These are phyloP conservation scores for Neurospora tetrasperma DNA, from an alignment of 495 filamentous ascomycete species.

Conservation along the genomic window DNA sequence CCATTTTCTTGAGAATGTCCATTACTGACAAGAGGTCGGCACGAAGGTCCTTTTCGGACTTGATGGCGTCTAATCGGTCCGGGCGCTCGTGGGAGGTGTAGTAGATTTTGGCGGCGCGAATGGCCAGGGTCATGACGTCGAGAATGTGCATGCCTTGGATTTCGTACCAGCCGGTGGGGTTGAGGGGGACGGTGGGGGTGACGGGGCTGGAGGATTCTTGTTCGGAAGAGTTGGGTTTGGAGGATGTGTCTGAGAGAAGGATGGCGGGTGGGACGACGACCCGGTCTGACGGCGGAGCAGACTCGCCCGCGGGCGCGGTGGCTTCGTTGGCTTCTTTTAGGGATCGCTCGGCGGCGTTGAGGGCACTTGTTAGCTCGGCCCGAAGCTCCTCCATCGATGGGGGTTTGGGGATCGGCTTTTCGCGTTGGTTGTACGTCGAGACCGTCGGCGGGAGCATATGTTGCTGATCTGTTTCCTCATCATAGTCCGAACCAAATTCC, in stretches of 20 bases:
- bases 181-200: not conserved
- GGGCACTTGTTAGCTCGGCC: slow-evolving; percentile 56
- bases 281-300: slow-evolving; percentile 9
- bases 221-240: not conserved
- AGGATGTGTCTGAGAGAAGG: not conserved
- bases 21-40: slow-evolving; percentile 72
- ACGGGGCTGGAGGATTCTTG: not conserved
- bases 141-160: slow-evolving; percentile 85
- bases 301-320: slow-evolving; percentile 15
- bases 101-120: slow-evolving; percentile 88
- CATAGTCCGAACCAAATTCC: slow-evolving; percentile 46
- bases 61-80: slow-evolving; percentile 72
- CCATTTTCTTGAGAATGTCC: slow-evolving; percentile 85
- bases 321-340: slow-evolving; percentile 39
- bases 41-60: slow-evolving; percentile 70
- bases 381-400: slow-evolving; percentile 72
- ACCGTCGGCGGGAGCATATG: slow-evolving; percentile 89
- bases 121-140: slow-evolving; percentile 85
- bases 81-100: slow-evolving; percentile 81
- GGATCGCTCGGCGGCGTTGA: slow-evolving; percentile 55
- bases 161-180: slow-evolving; percentile 57
- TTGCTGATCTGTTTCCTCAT: slow-evolving; percentile 45
- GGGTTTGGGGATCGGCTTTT: slow-evolving; percentile 76
- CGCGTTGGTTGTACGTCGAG: slow-evolving; percentile 86
- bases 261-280: slow-evolving; percentile 16